phyloP scores from a whole-genome alignment of 768 basidiomycete species.

The Psilocybe sp. region DNA sequence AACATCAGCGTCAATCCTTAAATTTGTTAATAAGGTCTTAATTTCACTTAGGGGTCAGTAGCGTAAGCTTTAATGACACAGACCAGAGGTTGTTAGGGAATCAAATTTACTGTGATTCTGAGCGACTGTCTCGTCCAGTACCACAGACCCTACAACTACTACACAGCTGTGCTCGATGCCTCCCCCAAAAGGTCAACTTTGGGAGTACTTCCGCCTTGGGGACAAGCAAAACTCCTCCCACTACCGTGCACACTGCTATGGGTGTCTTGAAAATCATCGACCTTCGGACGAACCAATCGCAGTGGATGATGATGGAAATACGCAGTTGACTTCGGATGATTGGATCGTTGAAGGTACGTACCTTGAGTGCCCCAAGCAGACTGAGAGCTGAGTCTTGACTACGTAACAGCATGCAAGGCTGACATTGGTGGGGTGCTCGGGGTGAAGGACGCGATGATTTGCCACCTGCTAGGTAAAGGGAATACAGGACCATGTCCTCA shows the following conservation, averaged over 20 bases:
- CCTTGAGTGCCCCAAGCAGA: no score
- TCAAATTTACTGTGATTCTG: not conserved
- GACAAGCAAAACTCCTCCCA: slow-evolving; percentile 21
- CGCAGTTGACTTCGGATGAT: slow-evolving; percentile 5
- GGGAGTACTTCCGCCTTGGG: slow-evolving; percentile 18
- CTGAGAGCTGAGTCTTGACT: not conserved
- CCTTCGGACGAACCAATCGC: slow-evolving; percentile 7
- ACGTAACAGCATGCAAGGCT: slow-evolving; percentile 13
- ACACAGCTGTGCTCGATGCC: slow-evolving; percentile 9
- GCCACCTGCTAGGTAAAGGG: slow-evolving; percentile 19
- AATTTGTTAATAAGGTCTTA: not conserved
- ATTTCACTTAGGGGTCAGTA: not conserved
- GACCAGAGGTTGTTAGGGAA: no score
- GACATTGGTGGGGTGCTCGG: slow-evolving; percentile 16
- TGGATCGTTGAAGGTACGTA: slow-evolving; percentile 16
- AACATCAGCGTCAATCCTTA: not conserved
- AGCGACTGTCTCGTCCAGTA: not conserved
- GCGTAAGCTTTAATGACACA: no score
- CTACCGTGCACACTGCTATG: slow-evolving; percentile 17
- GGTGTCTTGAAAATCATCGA: slow-evolving; percentile 12
- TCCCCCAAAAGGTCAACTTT: slow-evolving; percentile 15
- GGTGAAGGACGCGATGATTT: slow-evolving; percentile 22
- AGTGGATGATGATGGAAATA: slow-evolving; percentile 13
- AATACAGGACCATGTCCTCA: slow-evolving; percentile 16
- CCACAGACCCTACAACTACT: not conserved